Evolutionary conservation across 371 early-diverging fungal species (phyloP), one percentile per base, ranked within the genome.

Genomic region (Cokeromyces recurvatus): DNA sequence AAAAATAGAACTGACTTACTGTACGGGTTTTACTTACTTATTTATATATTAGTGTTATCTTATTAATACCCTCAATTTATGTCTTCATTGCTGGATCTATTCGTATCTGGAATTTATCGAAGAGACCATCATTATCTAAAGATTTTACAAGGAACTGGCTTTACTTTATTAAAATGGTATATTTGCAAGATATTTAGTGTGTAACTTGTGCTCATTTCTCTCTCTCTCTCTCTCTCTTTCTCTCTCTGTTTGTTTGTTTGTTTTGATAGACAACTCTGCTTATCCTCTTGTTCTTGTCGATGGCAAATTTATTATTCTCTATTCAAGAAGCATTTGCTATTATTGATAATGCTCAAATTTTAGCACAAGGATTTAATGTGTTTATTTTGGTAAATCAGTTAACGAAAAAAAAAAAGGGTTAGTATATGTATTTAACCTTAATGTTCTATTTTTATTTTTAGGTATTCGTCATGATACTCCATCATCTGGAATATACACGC

Each of bases 401-500:
- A 32, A 5, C 39, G 48, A 36, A 36, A 60, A 16, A 51, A 36
- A 32, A 25, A 51, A 42, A 55, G 29, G 29, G 29, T 27, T 7
- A 11, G 5, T 27, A 27, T 11, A 7, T 27, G 11, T 11, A 27
- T 11, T 27, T 27, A 27, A 7, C 29, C 7, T n/a, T n/a, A n/a
- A n/a, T n/a, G n/a, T n/a, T n/a, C n/a, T n/a, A n/a, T n/a, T n/a
- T n/a, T n/a, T n/a, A n/a, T n/a, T 27, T 27, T 27, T 17, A 71
- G 43, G 51, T 54, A 1, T 51, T 84, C 38, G 79, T 84, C 0
- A 48, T 66, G 0, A 47, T 70, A 8, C 59, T 85, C 31, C 79
- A 85, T 43, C 73, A 78, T 51, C 44, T 65, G 17, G 84, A 87
- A 46, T 82, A 81, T 49, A 70, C 69, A 11, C 52, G 74, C 11